A percentile compares a stretch with the other conserved stretches of the same genome.
Evolutionary conservation across 768 basidiomycete species (phyloP).

Genomic region (Multifurca ochricompacta): DNA sequence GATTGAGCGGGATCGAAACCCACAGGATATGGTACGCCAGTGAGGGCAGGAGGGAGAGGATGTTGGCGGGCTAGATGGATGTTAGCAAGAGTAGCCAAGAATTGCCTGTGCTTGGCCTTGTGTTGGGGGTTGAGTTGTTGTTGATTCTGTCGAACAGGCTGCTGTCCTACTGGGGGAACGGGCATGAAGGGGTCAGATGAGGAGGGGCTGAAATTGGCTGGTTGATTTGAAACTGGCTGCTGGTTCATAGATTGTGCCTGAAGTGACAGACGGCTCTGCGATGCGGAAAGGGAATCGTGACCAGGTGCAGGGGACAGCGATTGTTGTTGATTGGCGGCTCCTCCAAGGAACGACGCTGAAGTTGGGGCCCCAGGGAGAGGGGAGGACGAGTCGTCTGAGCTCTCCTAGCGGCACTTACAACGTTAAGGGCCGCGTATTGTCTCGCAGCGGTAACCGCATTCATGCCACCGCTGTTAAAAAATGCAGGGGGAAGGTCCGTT

Average conservation of each 20-base stretch:
- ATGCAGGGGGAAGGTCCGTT: slow-evolving; percentile 3
- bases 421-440: slow-evolving; percentile 73
- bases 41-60: slow-evolving; percentile 73
- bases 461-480: slow-evolving; percentile 29
- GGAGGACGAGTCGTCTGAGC: slow-evolving; percentile 32
- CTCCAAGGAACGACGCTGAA: slow-evolving; percentile 57
- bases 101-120: slow-evolving; percentile 51
- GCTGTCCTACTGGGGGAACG: slow-evolving; percentile 29
- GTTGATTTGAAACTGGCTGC: slow-evolving; percentile 28
- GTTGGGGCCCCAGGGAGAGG: slow-evolving; percentile 47
- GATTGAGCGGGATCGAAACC: slow-evolving; percentile 57
- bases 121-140: slow-evolving; percentile 28
- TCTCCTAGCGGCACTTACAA: slow-evolving; percentile 51
- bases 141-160: slow-evolving; percentile 28
- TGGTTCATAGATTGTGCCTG: slow-evolving; percentile 33
- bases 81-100: slow-evolving; percentile 52
- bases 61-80: slow-evolving; percentile 47
- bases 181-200: slow-evolving; percentile 18
- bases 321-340: slow-evolving; percentile 28
- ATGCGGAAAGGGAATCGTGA: slow-evolving; percentile 24
- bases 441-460: slow-evolving; percentile 67
- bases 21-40: slow-evolving; percentile 47
- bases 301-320: slow-evolving; percentile 20
- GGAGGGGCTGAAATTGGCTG: slow-evolving; percentile 9
- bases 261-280: slow-evolving; percentile 17